phyloP scores from a whole-genome alignment of 495 filamentous ascomycete genomes.

The Entonaema liquescens region DNA sequence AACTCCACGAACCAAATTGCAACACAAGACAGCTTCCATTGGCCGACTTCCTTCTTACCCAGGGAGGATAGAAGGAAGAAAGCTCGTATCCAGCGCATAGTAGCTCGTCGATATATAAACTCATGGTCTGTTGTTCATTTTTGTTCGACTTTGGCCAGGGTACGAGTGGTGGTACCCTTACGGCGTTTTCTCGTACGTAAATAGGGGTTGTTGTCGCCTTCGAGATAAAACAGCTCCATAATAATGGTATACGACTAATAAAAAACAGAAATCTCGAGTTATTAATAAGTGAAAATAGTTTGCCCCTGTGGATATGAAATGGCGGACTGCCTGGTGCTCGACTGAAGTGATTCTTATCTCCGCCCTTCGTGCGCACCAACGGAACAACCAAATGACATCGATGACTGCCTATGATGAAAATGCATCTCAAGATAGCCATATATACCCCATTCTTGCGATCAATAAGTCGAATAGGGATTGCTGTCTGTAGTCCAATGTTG shows the following conservation, averaged over 20 bases:
- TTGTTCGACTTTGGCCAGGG: constrained; percentile 10
- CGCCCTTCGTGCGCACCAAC: constrained; percentile 13
- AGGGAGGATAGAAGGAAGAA: constrained; percentile 21
- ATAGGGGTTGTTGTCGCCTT: constrained; percentile 16
- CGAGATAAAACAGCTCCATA: constrained; percentile 11
- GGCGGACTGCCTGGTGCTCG: constrained; percentile 21
- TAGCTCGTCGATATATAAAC: constrained; percentile 10
- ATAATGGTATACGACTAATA: constrained; percentile 2
- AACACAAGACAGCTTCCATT: constrained; percentile 12
- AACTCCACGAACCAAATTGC: neutral
- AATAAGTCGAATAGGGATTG: constrained; percentile 17
- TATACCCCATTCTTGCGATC: constrained; percentile 10
- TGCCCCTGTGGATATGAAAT: constrained; percentile 13
- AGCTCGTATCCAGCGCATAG: constrained; percentile 12
- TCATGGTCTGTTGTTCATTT: constrained; percentile 2
- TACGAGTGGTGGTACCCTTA: neutral
- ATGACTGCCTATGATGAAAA: neutral
- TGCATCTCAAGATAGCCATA: constrained; percentile 19
- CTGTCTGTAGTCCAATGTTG: constrained; percentile 19
- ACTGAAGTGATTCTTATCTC: constrained; percentile 20
- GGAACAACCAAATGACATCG: constrained; percentile 18
- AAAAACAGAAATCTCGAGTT: constrained; percentile 3
- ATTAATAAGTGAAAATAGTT: constrained; percentile 11
- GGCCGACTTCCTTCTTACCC: constrained; percentile 14
- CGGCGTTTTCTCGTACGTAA: constrained; percentile 1